Evolutionary conservation across 768 basidiomycete species (phyloP).

Genomic region (Lactarius trivialis): DNA sequence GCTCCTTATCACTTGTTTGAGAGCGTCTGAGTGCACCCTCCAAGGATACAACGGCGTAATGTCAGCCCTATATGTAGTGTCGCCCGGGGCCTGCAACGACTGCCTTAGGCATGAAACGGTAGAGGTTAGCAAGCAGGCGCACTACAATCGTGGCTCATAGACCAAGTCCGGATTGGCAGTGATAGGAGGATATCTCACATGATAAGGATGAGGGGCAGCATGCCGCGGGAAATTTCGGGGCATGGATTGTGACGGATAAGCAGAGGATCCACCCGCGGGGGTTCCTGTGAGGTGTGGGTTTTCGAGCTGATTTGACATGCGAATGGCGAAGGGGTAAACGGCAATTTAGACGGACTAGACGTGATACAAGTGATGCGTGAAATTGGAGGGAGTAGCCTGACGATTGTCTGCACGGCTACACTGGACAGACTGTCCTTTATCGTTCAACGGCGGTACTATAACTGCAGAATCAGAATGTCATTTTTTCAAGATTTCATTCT

Average conservation of each 20-base stretch:
- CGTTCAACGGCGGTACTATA: not conserved
- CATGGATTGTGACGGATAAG: not conserved
- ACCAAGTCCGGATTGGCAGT: not conserved
- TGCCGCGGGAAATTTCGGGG: not conserved
- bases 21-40: not conserved
- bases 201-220: not conserved
- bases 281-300: not conserved
- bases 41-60: not conserved
- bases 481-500: not conserved
- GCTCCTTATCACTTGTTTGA: not conserved
- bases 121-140: not conserved
- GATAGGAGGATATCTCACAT: not conserved
- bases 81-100: not conserved
- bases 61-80: not conserved
- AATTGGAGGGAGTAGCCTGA: not conserved
- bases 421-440: not conserved
- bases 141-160: not conserved
- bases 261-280: not conserved
- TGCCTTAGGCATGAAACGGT: not conserved
- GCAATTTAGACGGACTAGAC: not conserved
- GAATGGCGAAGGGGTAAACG: not conserved
- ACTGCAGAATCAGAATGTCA: not conserved
- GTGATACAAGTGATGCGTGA: too few relatives aligned
- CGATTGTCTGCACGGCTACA: not conserved
- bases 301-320: not conserved